Conservation (phyloP, 179 eudicot species). For the Amaranthus tricolor region DNA sequence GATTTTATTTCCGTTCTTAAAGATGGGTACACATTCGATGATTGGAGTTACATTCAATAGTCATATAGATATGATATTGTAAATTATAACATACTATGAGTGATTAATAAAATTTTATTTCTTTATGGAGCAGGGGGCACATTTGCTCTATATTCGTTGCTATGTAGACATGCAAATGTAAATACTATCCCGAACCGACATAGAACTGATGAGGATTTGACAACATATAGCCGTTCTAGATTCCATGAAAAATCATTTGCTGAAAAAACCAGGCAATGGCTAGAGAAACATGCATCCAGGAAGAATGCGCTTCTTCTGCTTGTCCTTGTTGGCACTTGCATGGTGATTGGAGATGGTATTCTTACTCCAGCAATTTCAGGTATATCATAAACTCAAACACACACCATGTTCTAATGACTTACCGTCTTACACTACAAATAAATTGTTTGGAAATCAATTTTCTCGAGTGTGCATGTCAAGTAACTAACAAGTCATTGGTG, state of each 20-base stretch:
- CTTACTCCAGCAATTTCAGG: constrained; percentile 86
- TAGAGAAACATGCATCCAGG: constrained; percentile 62
- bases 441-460: no score
- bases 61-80: not conserved
- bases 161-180: constrained; percentile 70
- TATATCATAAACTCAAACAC: constrained; percentile 20
- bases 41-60: not conserved
- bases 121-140: constrained; percentile 58
- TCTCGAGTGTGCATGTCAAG: no score
- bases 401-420: not conserved
- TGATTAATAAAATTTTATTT: constrained; percentile 13
- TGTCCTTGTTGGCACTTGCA: constrained; percentile 77
- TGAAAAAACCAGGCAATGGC: constrained; percentile 86
- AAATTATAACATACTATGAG: not conserved
- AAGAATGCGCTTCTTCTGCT: constrained; percentile 74
- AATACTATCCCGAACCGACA: constrained; percentile 89
- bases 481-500: no score
- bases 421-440: no score
- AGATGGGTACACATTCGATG: not conserved
- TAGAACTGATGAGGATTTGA: constrained; percentile 91
- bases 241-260: constrained; percentile 76
- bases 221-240: constrained; percentile 83
- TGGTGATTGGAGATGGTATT: constrained; percentile 86
- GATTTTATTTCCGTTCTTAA: no score
- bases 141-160: constrained; percentile 74